These are phyloP conservation scores for Colletotrichum chlorophyti DNA, from an alignment of 2,329 filamentous ascomycete species.

Conservation along the genomic window DNA sequence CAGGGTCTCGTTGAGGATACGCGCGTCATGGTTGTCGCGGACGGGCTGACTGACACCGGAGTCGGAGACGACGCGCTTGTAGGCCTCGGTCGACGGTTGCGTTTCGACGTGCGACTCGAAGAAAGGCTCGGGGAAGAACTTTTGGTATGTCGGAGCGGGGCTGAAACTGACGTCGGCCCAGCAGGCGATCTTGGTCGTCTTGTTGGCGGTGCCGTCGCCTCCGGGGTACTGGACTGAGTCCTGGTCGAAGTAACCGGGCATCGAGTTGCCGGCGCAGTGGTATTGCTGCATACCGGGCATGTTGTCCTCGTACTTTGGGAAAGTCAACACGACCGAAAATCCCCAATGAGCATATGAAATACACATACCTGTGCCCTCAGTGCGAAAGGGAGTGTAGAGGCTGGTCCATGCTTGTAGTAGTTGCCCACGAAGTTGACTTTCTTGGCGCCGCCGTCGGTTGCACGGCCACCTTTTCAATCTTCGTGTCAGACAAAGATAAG, in stretches of 20 bases:
- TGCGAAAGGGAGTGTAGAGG: constrained; percentile 36
- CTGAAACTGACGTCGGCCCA: constrained; percentile 38
- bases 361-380: constrained; percentile 31
- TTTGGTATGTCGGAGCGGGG: constrained; percentile 37
- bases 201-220: constrained; percentile 32
- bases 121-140: constrained; percentile 37
- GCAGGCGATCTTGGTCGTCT: constrained; percentile 36
- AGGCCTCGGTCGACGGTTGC: constrained; percentile 39
- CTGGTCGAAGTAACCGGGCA: constrained; percentile 37
- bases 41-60: constrained; percentile 38
- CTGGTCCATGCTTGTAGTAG: constrained; percentile 40
- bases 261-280: constrained; percentile 41
- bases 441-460: constrained; percentile 41
- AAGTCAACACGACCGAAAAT: too few species aligned
- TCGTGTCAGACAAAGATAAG: background rate
- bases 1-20: constrained; percentile 40
- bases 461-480: constrained; percentile 29
- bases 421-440: constrained; percentile 42
- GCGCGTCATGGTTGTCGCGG: constrained; percentile 40
- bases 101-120: constrained; percentile 39
- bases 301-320: constrained; percentile 37
- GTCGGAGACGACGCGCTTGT: constrained; percentile 42
- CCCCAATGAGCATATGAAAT: too few species aligned
- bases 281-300: constrained; percentile 40
- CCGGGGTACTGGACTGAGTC: constrained; percentile 34